Evolutionary conservation across 805 yeast genomes (phyloP), one percentile per base, ranked within the genome.

Genomic region (Yarrowia porcina): DNA sequence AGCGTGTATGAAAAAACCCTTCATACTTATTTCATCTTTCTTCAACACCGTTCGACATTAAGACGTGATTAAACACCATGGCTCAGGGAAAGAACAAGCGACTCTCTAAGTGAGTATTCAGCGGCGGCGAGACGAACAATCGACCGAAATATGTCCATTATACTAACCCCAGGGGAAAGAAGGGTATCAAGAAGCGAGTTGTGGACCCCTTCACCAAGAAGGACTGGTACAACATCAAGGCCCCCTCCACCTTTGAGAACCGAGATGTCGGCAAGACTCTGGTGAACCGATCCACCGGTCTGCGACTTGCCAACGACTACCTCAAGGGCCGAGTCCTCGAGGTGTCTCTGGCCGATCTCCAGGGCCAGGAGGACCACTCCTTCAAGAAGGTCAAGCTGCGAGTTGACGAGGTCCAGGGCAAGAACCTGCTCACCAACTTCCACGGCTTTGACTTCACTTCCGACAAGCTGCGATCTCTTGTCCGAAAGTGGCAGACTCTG

Each of bases 141-240:
- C n/a, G n/a, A n/a, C n/a, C n/a, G n/a, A n/a, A n/a, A n/a, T n/a
- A n/a, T n/a, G n/a, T n/a, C n/a, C n/a, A n/a, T n/a, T n/a, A n/a
- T n/a, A n/a, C n/a, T n/a, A n/a, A n/a, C 86, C 60, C 12, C 45
- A 52, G 60, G 84, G 89, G 93, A 84, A 84, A 88, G 90, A 93
- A 93, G 83, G 97, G 98, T 77, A 83, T 90, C 81, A 93, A 93
- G 96, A 94, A 93, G 96, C 93, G 88, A 88, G 94, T 89, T 78
- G 96, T 91, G 73, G 99, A 93, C 86, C 98, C 98, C 78, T 93
- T 93, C 94, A 85, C 97, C 87, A 91, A 92, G 82, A 93, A 93
- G 84, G 98, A 92, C 76, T 93, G 98, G 98, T 92, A 83, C 81
- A 96, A 89, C 81, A 90, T 92, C 83, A 91, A 92, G 85, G 98